Percentiles rank a stretch among this genome's conserved stretches.
These are phyloP conservation scores for Lactifluus volemus DNA, from an alignment of 768 basidiomycete species.

Conservation along the genomic window DNA sequence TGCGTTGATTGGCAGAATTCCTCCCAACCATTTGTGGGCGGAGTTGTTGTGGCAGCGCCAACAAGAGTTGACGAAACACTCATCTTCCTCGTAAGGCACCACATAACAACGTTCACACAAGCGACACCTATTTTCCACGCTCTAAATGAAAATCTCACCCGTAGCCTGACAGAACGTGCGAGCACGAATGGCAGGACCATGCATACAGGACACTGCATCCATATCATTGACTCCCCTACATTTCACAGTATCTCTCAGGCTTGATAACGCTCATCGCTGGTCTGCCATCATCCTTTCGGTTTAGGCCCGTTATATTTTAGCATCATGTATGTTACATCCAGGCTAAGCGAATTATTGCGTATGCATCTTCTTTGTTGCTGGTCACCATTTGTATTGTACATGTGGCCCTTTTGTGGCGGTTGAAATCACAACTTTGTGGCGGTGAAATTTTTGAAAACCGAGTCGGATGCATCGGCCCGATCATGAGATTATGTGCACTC, in stretches of 20 bases:
- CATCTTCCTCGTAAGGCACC: not conserved
- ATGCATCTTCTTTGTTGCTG: not conserved
- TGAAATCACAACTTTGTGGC: too few species aligned
- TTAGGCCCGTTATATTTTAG: constrained; percentile 4
- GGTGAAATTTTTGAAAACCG: too few species aligned
- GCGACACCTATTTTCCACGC: constrained; percentile 15
- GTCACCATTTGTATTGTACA: not conserved
- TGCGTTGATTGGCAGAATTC: constrained; percentile 81
- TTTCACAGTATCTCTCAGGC: constrained; percentile 2
- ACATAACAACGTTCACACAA: not conserved
- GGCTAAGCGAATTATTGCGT: constrained; percentile 10
- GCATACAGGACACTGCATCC: constrained; percentile 4
- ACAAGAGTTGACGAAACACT: constrained; percentile 31
- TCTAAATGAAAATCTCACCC: not conserved
- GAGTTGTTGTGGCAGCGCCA: constrained; percentile 85
- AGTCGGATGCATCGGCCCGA: too few species aligned
- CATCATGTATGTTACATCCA: constrained; percentile 16
- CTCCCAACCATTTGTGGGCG: constrained; percentile 89
- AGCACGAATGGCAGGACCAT: constrained; percentile 16
- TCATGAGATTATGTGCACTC: too few species aligned
- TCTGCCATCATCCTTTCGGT: constrained; percentile 10
- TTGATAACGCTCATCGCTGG: constrained; percentile 16
- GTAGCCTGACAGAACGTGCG: constrained; percentile 1
- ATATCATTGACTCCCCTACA: constrained; percentile 11
- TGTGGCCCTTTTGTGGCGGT: too few species aligned